Evolutionary conservation across 495 filamentous ascomycete species (phyloP).

Genomic region (Sabuloglossum arenarium): DNA sequence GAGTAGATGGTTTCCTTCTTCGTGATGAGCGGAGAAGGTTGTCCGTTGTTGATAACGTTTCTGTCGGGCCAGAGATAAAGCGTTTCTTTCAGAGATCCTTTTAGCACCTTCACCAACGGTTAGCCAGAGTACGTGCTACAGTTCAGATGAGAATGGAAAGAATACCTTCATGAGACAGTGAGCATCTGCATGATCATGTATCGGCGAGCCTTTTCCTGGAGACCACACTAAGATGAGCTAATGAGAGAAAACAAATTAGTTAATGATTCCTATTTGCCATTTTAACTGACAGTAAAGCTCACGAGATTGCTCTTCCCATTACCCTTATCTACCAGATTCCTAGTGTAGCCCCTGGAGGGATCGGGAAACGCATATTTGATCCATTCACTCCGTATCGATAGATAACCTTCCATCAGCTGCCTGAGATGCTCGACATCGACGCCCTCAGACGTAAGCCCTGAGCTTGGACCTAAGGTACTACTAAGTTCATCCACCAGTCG

Average conservation of each 20-base stretch:
- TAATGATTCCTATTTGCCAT: background rate
- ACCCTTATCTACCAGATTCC: constrained; percentile 76
- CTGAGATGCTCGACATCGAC: constrained; percentile 50
- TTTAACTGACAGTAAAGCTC: constrained; percentile 12
- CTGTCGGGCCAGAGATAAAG: constrained; percentile 54
- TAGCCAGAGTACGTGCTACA: background rate
- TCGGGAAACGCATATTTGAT: constrained; percentile 45
- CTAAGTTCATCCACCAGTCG: constrained; percentile 52
- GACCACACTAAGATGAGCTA: constrained; percentile 85
- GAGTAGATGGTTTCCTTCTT: constrained; percentile 26
- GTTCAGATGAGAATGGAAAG: background rate
- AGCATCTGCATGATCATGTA: constrained; percentile 77
- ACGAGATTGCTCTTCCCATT: constrained; percentile 85
- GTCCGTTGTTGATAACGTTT: constrained; percentile 21
- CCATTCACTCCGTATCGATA: constrained; percentile 49
- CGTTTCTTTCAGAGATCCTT: constrained; percentile 57
- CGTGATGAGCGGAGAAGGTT: constrained; percentile 26
- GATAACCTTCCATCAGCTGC: constrained; percentile 48
- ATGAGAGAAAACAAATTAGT: background rate
- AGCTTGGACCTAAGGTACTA: constrained; percentile 48
- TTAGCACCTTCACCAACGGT: constrained; percentile 34
- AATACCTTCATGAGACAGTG: constrained; percentile 49
- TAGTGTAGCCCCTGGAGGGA: constrained; percentile 45
- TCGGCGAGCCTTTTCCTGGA: constrained; percentile 61
- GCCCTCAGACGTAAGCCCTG: constrained; percentile 59